Evolutionary conservation across 192 early-diverging fungal species (phyloP).

Genomic region (Umbelopsis sp.): DNA sequence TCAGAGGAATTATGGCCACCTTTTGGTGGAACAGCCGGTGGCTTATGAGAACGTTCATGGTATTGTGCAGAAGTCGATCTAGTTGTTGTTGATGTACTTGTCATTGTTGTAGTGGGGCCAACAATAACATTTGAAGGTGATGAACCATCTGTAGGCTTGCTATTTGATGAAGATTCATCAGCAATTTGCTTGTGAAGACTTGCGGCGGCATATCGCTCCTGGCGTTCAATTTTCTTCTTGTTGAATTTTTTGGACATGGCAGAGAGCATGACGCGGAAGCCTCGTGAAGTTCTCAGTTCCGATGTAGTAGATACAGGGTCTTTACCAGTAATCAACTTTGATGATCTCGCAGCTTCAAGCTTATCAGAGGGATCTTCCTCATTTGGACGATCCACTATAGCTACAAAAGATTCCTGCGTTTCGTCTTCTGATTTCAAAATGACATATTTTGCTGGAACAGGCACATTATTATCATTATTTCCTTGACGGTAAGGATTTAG

Average conservation of each 20-base stretch:
- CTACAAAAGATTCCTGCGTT: conserved; percentile 37
- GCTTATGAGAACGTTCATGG: not conserved
- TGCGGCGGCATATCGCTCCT: conserved; percentile 18
- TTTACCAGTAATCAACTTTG: not conserved
- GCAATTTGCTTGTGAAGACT: conserved; percentile 10
- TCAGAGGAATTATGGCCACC: not conserved
- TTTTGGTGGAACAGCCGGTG: conserved; percentile 5
- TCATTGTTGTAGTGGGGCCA: conserved; percentile 25
- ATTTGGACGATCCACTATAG: conserved; percentile 22
- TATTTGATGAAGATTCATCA: not conserved
- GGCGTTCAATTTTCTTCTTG: conserved; percentile 35
- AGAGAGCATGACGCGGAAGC: conserved; percentile 48
- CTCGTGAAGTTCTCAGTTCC: conserved; percentile 13
- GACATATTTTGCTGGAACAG: conserved; percentile 27
- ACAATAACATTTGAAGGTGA: not conserved
- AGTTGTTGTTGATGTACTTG: conserved; percentile 20
- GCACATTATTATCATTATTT: not conserved
- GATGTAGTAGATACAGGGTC: not conserved
- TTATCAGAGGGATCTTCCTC: not conserved
- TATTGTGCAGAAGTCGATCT: conserved; percentile 6
- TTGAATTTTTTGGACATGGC: conserved; percentile 53
- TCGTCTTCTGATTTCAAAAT: conserved; percentile 33
- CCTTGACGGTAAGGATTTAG: conserved; percentile 17
- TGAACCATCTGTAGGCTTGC: not conserved
- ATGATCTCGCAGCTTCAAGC: not conserved